Evolutionary conservation across 1,284 basidiomycete species (phyloP).

Genomic region (Singerocomus inundabilis): DNA sequence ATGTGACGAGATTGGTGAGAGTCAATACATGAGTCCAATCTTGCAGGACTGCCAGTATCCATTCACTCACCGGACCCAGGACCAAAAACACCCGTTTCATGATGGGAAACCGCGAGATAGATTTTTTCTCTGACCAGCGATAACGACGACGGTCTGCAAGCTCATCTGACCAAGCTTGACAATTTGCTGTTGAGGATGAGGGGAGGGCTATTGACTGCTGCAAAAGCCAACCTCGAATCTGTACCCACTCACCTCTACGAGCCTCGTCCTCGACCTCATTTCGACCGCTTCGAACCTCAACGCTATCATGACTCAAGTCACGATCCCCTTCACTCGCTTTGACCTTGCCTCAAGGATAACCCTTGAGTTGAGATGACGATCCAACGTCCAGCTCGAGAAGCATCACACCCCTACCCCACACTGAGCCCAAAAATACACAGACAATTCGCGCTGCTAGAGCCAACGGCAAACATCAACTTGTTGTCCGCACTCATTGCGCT

Average conservation of each 20-base stretch:
- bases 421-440: constrained; percentile 18
- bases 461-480: constrained; percentile 66
- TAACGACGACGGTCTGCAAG: constrained; percentile 44
- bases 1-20: constrained; percentile 73
- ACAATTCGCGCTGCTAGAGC: constrained; percentile 31
- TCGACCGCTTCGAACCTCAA: constrained; percentile 3
- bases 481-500: constrained; percentile 80
- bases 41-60: background rate
- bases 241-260: constrained; percentile 6
- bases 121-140: constrained; percentile 77
- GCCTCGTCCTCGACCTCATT: background rate
- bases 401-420: constrained; percentile 29
- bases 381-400: constrained; percentile 63
- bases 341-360: constrained; percentile 46
- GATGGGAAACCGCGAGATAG: constrained; percentile 77
- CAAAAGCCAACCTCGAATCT: constrained; percentile 48
- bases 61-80: constrained; percentile 39
- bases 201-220: constrained; percentile 57
- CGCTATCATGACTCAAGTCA: constrained; percentile 39
- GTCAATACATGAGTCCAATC: constrained; percentile 75
- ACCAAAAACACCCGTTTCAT: constrained; percentile 75
- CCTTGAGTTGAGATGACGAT: constrained; percentile 64
- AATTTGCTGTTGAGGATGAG: constrained; percentile 67
- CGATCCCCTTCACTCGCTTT: constrained; percentile 69
- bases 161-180: constrained; percentile 53